These are phyloP conservation scores for Wolfiporia cocos DNA, from an alignment of 1,284 basidiomycete species.

Conservation along the genomic window DNA sequence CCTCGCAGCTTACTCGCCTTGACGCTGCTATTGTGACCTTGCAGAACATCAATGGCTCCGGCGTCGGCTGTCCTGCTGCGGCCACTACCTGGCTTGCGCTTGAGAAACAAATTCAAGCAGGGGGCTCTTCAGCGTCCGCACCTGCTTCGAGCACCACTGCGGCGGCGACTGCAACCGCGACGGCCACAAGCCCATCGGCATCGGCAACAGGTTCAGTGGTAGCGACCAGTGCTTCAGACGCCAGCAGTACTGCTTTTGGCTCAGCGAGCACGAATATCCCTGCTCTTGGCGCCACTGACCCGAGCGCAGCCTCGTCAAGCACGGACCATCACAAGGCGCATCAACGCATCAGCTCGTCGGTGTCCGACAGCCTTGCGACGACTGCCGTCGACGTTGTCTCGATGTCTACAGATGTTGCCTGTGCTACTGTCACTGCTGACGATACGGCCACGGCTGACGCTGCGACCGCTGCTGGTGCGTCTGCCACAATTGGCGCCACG, in stretches of 20 bases:
- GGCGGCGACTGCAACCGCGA: neutral
- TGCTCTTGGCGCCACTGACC: too few relatives aligned
- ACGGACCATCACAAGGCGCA: neutral
- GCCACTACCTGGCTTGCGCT: conserved; percentile 18
- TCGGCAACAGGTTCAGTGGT: neutral
- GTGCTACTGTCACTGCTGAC: neutral
- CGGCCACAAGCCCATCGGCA: neutral
- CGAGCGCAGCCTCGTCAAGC: neutral
- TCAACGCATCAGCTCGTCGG: neutral
- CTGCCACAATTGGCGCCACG: neutral
- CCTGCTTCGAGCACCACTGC: neutral
- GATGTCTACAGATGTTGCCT: neutral
- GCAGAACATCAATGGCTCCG: conserved; percentile 28
- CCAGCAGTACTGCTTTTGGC: too few relatives aligned
- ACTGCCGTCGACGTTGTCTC: neutral
- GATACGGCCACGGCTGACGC: neutral
- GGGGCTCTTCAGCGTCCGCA: neutral
- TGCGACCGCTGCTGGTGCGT: neutral
- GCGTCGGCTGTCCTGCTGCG: conserved; percentile 26
- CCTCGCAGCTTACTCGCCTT: conserved; percentile 23
- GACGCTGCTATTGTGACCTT: conserved; percentile 23
- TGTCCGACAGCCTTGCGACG: neutral
- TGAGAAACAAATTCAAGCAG: conserved; percentile 7
- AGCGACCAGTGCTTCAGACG: neutral
- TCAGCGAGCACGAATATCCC: too few relatives aligned